phyloP scores from a whole-genome alignment of 441 rosid genomes.

The Aquilaria agallochum region DNA sequence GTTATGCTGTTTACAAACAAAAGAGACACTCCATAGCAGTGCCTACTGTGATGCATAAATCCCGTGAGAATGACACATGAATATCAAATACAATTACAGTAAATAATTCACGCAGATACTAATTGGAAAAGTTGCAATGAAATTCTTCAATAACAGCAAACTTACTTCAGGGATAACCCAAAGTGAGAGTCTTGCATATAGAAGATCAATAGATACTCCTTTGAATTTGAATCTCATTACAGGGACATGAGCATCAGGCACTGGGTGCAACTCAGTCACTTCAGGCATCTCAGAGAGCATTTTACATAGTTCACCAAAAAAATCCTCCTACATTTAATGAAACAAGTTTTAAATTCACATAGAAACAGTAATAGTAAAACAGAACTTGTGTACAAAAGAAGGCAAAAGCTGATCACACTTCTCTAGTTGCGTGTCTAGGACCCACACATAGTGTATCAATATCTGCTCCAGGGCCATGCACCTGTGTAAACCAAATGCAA shows the following conservation, averaged over 20 bases:
- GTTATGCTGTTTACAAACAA: too few relatives aligned
- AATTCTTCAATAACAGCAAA: conserved; percentile 10
- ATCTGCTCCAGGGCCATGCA: conserved; percentile 99
- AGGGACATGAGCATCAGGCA: conserved; percentile 98
- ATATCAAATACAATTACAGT: too few relatives aligned
- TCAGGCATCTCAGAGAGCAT: conserved; percentile 92
- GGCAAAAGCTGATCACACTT: conserved; percentile 50
- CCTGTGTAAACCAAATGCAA: conserved; percentile 34
- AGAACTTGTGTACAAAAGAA: conserved; percentile 17
- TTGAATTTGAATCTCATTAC: conserved; percentile 84
- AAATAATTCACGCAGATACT: too few relatives aligned
- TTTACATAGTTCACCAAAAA: conserved; percentile 77
- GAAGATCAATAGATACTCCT: conserved; percentile 94
- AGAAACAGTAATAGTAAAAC: conserved; percentile 17
- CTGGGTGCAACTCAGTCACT: conserved; percentile 93
- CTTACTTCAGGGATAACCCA: conserved; percentile 97
- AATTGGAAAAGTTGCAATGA: not conserved
- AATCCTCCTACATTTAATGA: conserved; percentile 64
- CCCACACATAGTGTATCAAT: conserved; percentile 96
- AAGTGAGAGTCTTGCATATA: conserved; percentile 86
- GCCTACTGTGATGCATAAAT: too few relatives aligned
- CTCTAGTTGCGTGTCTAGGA: conserved; percentile 92
- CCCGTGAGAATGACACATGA: too few relatives aligned
- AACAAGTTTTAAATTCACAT: conserved; percentile 18
- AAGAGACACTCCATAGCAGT: too few relatives aligned